Conservation (phyloP, 2,329 filamentous ascomycete genomes). For the Fusarium globosum region DNA sequence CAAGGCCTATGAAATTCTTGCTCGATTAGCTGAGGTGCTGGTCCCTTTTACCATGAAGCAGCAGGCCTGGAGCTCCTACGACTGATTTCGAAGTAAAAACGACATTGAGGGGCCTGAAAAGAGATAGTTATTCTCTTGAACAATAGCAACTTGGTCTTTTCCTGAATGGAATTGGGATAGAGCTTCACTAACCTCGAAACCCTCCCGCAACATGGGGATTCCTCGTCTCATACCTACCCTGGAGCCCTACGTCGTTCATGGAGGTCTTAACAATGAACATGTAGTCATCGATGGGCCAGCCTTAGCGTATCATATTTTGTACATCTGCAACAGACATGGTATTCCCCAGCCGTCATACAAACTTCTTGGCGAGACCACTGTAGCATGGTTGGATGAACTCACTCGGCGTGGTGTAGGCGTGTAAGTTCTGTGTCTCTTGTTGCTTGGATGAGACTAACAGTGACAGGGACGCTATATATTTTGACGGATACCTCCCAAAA, state of each 20-base stretch:
- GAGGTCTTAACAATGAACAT: constrained; percentile 54
- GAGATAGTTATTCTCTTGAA: too few relatives aligned
- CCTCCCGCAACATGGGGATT: constrained; percentile 64
- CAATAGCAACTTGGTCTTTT: background rate
- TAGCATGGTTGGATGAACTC: constrained; percentile 73
- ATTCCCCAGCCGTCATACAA: constrained; percentile 70
- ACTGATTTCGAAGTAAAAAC: background rate
- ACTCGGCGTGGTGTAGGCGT: constrained; percentile 66
- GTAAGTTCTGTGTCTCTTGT: constrained; percentile 56
- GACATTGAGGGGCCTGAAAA: background rate
- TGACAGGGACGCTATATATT: constrained; percentile 73
- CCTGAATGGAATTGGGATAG: background rate
- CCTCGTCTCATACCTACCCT: constrained; percentile 65
- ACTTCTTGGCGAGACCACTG: constrained; percentile 68
- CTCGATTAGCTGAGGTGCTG: background rate
- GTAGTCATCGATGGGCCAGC: constrained; percentile 81
- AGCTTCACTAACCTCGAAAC: background rate
- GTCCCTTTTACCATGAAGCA: background rate
- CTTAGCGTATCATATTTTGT: constrained; percentile 78
- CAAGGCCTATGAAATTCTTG: background rate
- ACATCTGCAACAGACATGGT: constrained; percentile 62
- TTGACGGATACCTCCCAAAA: constrained; percentile 83
- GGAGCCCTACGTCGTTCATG: constrained; percentile 60
- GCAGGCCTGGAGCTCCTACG: background rate
- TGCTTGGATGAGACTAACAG: constrained; percentile 7